A percentile compares a stretch with the other conserved stretches of the same genome.
phyloP scores from a whole-genome alignment of 768 basidiomycete genomes.

The Favolaschia claudopus region DNA sequence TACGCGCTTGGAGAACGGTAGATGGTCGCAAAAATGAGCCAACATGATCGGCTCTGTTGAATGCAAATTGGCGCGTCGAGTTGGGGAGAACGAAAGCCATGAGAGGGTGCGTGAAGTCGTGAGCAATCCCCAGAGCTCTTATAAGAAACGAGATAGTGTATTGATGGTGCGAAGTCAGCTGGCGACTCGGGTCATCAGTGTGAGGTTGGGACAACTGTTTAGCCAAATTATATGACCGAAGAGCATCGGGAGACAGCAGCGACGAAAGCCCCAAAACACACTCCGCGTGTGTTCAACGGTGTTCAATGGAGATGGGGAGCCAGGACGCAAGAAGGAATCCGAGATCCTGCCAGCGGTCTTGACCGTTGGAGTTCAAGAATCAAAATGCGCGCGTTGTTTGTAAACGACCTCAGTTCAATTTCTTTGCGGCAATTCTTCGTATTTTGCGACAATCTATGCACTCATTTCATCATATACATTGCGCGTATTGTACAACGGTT shows the following conservation, averaged over 20 bases:
- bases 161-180: constrained; percentile 25
- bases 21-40: constrained; percentile 48
- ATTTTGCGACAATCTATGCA: too few relatives aligned
- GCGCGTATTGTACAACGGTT: too few relatives aligned
- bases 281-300: neutral
- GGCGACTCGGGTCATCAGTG: constrained; percentile 15
- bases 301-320: too few relatives aligned
- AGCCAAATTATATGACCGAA: constrained; percentile 14
- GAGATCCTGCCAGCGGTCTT: too few relatives aligned
- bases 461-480: too few relatives aligned
- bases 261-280: neutral
- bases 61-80: constrained; percentile 23
- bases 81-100: constrained; percentile 17
- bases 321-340: too few relatives aligned
- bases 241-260: neutral
- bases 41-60: constrained; percentile 41
- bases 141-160: constrained; percentile 21
- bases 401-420: too few relatives aligned
- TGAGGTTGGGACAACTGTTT: constrained; percentile 18
- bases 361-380: too few relatives aligned
- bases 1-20: constrained; percentile 40
- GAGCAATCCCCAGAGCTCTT: neutral
- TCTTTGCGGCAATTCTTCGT: too few relatives aligned
- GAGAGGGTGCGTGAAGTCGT: neutral
- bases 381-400: too few relatives aligned